A percentile compares a stretch with the other conserved stretches of the same genome.
Conservation (phyloP, 306 rosid genomes). For the Cucurbita argyrosperma region DNA sequence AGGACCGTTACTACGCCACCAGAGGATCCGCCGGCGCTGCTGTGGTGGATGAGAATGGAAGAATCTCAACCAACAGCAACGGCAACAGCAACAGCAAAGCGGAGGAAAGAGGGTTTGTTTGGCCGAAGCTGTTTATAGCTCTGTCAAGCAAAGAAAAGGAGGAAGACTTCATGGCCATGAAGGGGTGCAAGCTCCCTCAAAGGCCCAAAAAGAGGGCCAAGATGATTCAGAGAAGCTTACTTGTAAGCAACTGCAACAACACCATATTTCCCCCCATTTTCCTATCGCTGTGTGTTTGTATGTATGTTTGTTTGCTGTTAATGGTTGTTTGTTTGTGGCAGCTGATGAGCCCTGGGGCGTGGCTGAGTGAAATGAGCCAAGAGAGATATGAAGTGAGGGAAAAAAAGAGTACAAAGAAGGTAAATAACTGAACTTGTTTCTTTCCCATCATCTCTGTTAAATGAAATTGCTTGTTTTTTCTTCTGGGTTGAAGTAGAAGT, state of each 20-base stretch:
- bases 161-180: conserved; percentile 73
- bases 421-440: conserved; percentile 2
- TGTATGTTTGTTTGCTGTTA: not conserved
- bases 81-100: conserved; percentile 13
- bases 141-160: conserved; percentile 79
- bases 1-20: conserved; percentile 56
- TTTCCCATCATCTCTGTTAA: not conserved
- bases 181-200: conserved; percentile 70
- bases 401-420: conserved; percentile 75
- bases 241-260: conserved; percentile 21
- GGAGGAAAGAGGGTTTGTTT: conserved; percentile 42
- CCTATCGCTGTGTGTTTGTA: not conserved
- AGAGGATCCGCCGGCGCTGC: conserved; percentile 38
- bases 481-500: not conserved
- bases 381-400: conserved; percentile 86
- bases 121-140: conserved; percentile 54
- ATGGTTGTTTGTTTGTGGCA: conserved; percentile 7
- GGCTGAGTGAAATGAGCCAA: conserved; percentile 84
- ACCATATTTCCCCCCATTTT: not conserved
- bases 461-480: not conserved
- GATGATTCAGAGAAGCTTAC: conserved; percentile 58
- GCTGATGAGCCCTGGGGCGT: conserved; percentile 85
- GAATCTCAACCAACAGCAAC: conserved; percentile 22
- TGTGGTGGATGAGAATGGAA: conserved; percentile 40
- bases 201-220: conserved; percentile 79